Evolutionary conservation across 768 basidiomycete species (phyloP).

Genomic region (Fibroporia radiculosa): DNA sequence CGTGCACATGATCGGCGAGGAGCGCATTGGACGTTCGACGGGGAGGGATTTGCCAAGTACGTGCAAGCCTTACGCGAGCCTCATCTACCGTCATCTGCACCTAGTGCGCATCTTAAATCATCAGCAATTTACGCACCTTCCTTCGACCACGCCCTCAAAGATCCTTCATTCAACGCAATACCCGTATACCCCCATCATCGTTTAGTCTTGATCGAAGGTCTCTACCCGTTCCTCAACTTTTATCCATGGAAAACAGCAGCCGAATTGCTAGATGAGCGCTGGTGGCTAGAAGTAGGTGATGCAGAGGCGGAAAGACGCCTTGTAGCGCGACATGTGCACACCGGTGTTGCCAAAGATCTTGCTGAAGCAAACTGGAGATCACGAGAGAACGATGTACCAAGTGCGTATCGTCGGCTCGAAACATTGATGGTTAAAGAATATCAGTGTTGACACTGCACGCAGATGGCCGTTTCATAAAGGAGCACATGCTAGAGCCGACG

Average conservation of each 20-base stretch:
- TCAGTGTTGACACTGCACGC: no score
- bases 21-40: constrained; percentile 89
- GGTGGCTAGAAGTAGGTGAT: constrained; percentile 58
- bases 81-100: constrained; percentile 3
- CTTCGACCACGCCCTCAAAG: constrained; percentile 84
- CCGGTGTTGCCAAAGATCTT: constrained; percentile 59
- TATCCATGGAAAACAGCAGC: constrained; percentile 68
- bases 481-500: constrained; percentile 33
- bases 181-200: constrained; percentile 56
- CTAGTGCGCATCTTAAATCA: neutral
- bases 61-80: constrained; percentile 45
- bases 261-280: constrained; percentile 64
- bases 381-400: constrained; percentile 43
- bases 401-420: constrained; percentile 8
- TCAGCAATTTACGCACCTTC: constrained; percentile 58
- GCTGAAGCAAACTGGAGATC: constrained; percentile 65
- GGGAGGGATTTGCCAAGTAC: constrained; percentile 60
- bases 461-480: constrained; percentile 39
- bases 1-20: constrained; percentile 78
- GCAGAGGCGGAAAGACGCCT: constrained; percentile 52
- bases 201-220: constrained; percentile 80
- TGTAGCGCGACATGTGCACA: constrained; percentile 67
- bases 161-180: constrained; percentile 59
- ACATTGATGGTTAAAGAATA: no score
- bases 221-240: constrained; percentile 76